Evolutionary conservation across 2,329 filamentous ascomycete genomes (phyloP).

Genomic region (Nannizzia gypsea): DNA sequence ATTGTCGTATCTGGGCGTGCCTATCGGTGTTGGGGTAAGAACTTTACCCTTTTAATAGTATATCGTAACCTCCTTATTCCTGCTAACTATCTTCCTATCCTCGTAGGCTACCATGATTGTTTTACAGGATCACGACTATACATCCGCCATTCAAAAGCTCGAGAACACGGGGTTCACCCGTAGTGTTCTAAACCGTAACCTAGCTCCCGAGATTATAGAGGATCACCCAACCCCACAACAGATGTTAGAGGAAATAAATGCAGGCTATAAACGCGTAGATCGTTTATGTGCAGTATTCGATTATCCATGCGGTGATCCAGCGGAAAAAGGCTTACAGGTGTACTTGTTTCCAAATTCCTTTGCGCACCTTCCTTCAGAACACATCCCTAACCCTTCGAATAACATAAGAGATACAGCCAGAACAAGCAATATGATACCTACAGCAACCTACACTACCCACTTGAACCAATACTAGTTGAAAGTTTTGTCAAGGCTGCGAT

Average conservation of each 20-base stretch:
- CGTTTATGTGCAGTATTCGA: slow-evolving; percentile 17
- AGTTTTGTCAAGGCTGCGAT: slow-evolving; percentile 20
- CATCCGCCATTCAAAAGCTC: slow-evolving; percentile 16
- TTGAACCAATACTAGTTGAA: slow-evolving; percentile 15
- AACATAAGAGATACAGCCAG: no score
- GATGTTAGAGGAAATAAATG: slow-evolving; percentile 18
- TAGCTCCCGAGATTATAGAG: slow-evolving; percentile 10
- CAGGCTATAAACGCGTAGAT: slow-evolving; percentile 17
- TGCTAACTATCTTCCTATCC: slow-evolving; percentile 10
- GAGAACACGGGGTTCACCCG: slow-evolving; percentile 15
- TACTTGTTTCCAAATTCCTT: slow-evolving; percentile 14
- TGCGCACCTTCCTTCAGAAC: slow-evolving; percentile 9
- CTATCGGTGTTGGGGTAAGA: slow-evolving; percentile 14
- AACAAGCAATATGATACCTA: slow-evolving; percentile 9
- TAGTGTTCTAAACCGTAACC: slow-evolving; percentile 16
- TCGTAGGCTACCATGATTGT: slow-evolving; percentile 15
- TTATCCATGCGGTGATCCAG: slow-evolving; percentile 12
- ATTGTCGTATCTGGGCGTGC: slow-evolving; percentile 17
- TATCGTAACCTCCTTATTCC: not conserved
- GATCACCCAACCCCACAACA: slow-evolving; percentile 6
- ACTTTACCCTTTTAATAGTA: slow-evolving; percentile 1
- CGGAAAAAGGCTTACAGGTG: no score
- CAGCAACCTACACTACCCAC: slow-evolving; percentile 15
- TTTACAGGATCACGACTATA: slow-evolving; percentile 17
- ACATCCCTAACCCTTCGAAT: not conserved